A percentile compares a stretch with the other conserved stretches of the same genome.
Conservation (phyloP, 2,329 filamentous ascomycete genomes). For the Clonostachys solani region DNA sequence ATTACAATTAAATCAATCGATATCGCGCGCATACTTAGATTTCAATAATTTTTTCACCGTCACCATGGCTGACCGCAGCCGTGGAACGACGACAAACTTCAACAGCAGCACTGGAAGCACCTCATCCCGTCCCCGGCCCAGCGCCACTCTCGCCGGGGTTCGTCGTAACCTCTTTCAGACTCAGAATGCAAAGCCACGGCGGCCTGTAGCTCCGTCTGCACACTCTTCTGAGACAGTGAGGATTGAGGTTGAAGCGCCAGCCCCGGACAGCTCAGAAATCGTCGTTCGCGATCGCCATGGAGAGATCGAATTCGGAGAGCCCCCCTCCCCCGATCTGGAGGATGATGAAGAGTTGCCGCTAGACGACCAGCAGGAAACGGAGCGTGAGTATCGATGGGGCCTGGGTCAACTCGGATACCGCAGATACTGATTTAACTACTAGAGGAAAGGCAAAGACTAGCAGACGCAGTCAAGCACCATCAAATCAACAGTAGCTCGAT, state of each 20-base stretch:
- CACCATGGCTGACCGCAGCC: slow-evolving; percentile 4
- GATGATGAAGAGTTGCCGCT: slow-evolving; percentile 50
- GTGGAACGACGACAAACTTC: neutral
- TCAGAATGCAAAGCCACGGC: slow-evolving; percentile 22
- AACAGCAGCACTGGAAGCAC: neutral
- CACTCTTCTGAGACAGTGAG: slow-evolving; percentile 36
- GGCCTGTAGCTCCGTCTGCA: neutral
- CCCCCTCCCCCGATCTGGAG: slow-evolving; percentile 46
- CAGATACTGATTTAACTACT: neutral
- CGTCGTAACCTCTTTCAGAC: slow-evolving; percentile 53
- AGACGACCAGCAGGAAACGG: slow-evolving; percentile 53
- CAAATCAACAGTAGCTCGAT: slow-evolving; percentile 49
- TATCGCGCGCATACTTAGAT: neutral
- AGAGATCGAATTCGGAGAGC: slow-evolving; percentile 56
- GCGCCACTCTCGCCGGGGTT: slow-evolving; percentile 11
- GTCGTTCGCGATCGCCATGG: slow-evolving; percentile 60
- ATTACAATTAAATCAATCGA: no score
- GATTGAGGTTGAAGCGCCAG: slow-evolving; percentile 36
- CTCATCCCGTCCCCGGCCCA: neutral
- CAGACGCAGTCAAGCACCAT: slow-evolving; percentile 59
- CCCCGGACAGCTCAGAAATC: slow-evolving; percentile 44
- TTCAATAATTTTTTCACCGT: neutral
- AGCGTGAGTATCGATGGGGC: slow-evolving; percentile 34
- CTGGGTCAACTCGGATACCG: neutral
- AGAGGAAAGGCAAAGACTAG: slow-evolving; percentile 57